Percentiles rank a stretch among this genome's conserved stretches.
Conservation (phyloP, 345 rosid species). For the Lepidium didymum region DNA sequence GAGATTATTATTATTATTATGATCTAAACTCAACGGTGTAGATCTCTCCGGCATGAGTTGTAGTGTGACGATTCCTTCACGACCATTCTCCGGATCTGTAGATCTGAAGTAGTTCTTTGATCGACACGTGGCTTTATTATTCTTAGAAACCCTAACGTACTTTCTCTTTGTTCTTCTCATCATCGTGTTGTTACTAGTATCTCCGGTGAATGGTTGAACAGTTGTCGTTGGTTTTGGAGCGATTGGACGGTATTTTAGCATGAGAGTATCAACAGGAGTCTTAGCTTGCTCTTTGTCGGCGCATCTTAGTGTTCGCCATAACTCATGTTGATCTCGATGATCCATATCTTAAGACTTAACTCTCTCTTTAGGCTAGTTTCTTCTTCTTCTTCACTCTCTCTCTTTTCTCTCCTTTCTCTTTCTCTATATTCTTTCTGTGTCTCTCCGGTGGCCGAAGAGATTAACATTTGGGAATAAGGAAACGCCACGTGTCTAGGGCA, state of each 20-base stretch:
- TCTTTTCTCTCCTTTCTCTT: not conserved
- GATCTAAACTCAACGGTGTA: constrained; percentile 26
- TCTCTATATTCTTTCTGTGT: constrained; percentile 16
- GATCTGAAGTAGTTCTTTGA: constrained; percentile 26
- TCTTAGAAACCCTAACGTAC: constrained; percentile 67
- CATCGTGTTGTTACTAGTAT: constrained; percentile 7
- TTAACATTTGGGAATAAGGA: constrained; percentile 24
- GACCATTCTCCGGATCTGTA: constrained; percentile 16
- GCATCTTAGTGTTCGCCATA: constrained; percentile 31
- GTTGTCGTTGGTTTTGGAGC: constrained; percentile 35
- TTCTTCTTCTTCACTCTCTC: not conserved
- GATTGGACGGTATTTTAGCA: constrained; percentile 82
- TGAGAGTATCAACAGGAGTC: constrained; percentile 39
- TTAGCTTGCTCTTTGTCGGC: constrained; percentile 31
- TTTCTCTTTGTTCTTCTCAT: constrained; percentile 53
- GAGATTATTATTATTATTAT: not conserved
- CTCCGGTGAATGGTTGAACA: constrained; percentile 15
- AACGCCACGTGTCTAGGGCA: constrained; percentile 47
- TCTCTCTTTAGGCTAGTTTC: not conserved
- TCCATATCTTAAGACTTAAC: constrained; percentile 3
- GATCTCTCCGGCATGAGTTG: constrained; percentile 52
- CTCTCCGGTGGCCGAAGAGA: constrained; percentile 18
- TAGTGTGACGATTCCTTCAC: constrained; percentile 38
- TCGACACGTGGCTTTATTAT: constrained; percentile 30
- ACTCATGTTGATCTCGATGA: constrained; percentile 14